Base-by-base conservation (phyloP, 1,139 yeast genomes). In the Saccharomycopsis hybrid region DNA sequence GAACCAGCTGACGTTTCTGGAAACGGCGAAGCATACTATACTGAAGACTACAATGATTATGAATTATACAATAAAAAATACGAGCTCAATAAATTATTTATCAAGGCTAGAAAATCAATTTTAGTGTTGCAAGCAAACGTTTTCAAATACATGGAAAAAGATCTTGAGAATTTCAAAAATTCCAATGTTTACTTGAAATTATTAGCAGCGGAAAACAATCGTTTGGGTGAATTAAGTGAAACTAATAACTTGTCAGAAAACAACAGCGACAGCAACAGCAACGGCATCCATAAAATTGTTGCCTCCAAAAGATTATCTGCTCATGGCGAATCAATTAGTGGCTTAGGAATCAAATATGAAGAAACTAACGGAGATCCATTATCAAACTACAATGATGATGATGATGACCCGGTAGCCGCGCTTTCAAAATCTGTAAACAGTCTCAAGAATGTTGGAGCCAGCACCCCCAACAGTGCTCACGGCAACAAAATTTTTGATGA, bases 141-240 rank as follows among this genome's bases (percentile, higher is more conserved):
- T 0, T 78, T 69, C 54, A 65, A 68, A 27, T 64, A 70, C 11
- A 71, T 87, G 69, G 65, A 64, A 1, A 65, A 69, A 3, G 85
- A 77, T 59, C 74, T 80, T 53, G 71, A 71, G n/a, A 74, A 71
- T 4, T 86, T 85, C 63, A 78, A 78, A 56, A 67, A 65, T 39
- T 77, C 83, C 0, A 77, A 73, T 47, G 57, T 67, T 1, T 79
- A 74, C 58, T 57, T 74, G 49, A 72, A 75, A 53, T 65, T 73
- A 36, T 59, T 77, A 40, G 72, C 79, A 13, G 65, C 72, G 33
- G 68, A 70, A 43, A 62, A 44, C 24, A 40, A 28, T 13, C 28
- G 41, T 13, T 27, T 39, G n/a, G 31, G 31, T 32, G 46, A 47
- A 2, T 18, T 38, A 9, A 44, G n/a, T 30, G 42, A 25, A 11